Base-by-base conservation (phyloP, 2,329 filamentous ascomycete species). In the Geosmithia flava region DNA sequence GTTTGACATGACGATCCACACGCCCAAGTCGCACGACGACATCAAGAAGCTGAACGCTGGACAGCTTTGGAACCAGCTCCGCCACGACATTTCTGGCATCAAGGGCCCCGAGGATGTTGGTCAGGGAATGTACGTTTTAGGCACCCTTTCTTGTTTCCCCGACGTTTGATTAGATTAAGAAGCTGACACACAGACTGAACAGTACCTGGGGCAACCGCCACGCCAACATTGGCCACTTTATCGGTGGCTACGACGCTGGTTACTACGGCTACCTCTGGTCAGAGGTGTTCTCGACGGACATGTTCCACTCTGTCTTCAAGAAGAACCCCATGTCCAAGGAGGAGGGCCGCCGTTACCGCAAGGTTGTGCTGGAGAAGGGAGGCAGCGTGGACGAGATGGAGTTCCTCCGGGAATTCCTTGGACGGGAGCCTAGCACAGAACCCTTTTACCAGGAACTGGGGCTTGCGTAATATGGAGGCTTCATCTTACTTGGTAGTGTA, bases 271-370 rank as follows among this genome's bases (percentile, higher is more conserved):
- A 84, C 59, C 67, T 84, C 33, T 83, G 78, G 53, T 87, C 83
- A 1, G 78, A 87, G 62, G 87, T 93, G 17, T 93, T 90, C 67
- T 86, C 81, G 20, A 77, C 83, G 23, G 87, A 94, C 64, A 91
- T 94, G 85, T 94, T 91, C 71, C 81, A 87, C 66, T 76, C 76
- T 0, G 81, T 85, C 44, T 93, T 93, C 68, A 82, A 83, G 68
- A 71, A 77, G 55, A 73, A 90, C 61, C 87, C 87, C 0, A 89
- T 91, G 85, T 78, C 89, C 61, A 74, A 72, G 30, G 76, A 75
- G 54, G 79, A 88, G 60, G 87, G 87, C 1, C 73, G 86, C 15
- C 68, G 85, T 50, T 93, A 91, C 67, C 75, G 87, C 48, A 83
- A 88, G 63, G 85, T 80, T 0, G 85, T 93, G 20, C 69, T 93